A percentile compares a stretch with the other conserved stretches of the same genome.
phyloP scores from a whole-genome alignment of 306 rosid species.

The Begonia masoniana region DNA sequence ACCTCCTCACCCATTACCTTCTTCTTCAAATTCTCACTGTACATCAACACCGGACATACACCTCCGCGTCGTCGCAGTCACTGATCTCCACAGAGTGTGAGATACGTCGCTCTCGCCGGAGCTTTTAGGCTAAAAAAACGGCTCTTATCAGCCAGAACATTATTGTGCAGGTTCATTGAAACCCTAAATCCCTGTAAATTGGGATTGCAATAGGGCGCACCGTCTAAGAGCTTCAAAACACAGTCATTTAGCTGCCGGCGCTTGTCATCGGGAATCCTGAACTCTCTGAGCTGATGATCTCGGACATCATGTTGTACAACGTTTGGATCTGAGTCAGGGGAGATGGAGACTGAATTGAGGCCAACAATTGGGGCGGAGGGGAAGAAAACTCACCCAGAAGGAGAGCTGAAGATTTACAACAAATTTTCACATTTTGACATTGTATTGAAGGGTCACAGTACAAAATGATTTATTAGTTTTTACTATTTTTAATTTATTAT shows the following conservation, averaged over 20 bases:
- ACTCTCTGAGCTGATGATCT: slow-evolving; percentile 29
- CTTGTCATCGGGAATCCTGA: slow-evolving; percentile 26
- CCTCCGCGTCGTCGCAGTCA: slow-evolving; percentile 76
- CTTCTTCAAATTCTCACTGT: slow-evolving; percentile 46
- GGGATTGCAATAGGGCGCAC: slow-evolving; percentile 29
- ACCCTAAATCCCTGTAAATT: slow-evolving; percentile 31
- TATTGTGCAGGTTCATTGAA: slow-evolving; percentile 61
- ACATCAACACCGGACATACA: slow-evolving; percentile 74
- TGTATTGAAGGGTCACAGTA: no score
- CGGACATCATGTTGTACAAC: slow-evolving; percentile 65
- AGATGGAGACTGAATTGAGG: slow-evolving; percentile 5
- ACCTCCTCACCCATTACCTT: slow-evolving; percentile 19
- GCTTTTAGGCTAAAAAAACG: slow-evolving; percentile 69
- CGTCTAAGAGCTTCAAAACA: slow-evolving; percentile 33
- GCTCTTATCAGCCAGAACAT: slow-evolving; percentile 50
- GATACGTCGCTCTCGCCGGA: slow-evolving; percentile 26
- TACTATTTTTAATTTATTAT: no score
- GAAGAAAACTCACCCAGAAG: slow-evolving; percentile 14
- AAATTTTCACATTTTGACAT: no score
- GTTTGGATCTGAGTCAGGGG: slow-evolving; percentile 31
- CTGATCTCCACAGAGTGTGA: slow-evolving; percentile 70
- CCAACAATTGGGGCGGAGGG: slow-evolving; percentile 19
- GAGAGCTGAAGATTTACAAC: no score
- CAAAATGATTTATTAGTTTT: no score
- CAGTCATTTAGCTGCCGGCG: slow-evolving; percentile 39